Percentiles rank a stretch among this genome's conserved stretches.
phyloP scores from a whole-genome alignment of 768 basidiomycete species.

The Sporobolomyces pararoseus region DNA sequence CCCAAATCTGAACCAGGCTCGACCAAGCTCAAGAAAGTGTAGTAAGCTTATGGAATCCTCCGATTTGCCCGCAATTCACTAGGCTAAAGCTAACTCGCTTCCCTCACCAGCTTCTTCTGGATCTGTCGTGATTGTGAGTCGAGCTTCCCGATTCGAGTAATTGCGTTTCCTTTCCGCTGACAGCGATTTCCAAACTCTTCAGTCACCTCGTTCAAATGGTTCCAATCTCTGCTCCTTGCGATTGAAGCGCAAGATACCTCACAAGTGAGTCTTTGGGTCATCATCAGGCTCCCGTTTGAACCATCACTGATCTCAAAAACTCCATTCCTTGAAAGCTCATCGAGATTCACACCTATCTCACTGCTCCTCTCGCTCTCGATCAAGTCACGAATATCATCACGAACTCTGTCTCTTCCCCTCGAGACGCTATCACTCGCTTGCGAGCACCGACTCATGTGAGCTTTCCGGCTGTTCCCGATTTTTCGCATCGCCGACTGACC shows the following conservation, averaged over 20 bases:
- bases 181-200: not conserved
- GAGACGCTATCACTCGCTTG: conserved; percentile 82
- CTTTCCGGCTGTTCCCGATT: conserved; percentile 50
- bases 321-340: conserved; percentile 23
- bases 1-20: conserved; percentile 60
- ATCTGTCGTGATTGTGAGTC: conserved; percentile 42
- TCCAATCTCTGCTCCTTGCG: conserved; percentile 86
- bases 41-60: conserved; percentile 25
- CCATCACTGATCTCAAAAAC: not conserved
- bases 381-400: conserved; percentile 91
- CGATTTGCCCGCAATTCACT: too few species aligned
- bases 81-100: not conserved
- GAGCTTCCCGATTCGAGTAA: not conserved
- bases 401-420: conserved; percentile 73
- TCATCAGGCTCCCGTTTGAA: not conserved
- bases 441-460: conserved; percentile 91
- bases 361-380: conserved; percentile 82
- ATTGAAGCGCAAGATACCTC: conserved; percentile 87
- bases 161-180: not conserved
- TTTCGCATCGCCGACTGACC: too few species aligned
- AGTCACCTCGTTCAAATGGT: conserved; percentile 51
- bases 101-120: conserved; percentile 40
- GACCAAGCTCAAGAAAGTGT: conserved; percentile 77
- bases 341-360: conserved; percentile 88
- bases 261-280: conserved; percentile 49